Evolutionary conservation across 768 basidiomycete species (phyloP).

Genomic region (Pulveroboletus ravenelii): DNA sequence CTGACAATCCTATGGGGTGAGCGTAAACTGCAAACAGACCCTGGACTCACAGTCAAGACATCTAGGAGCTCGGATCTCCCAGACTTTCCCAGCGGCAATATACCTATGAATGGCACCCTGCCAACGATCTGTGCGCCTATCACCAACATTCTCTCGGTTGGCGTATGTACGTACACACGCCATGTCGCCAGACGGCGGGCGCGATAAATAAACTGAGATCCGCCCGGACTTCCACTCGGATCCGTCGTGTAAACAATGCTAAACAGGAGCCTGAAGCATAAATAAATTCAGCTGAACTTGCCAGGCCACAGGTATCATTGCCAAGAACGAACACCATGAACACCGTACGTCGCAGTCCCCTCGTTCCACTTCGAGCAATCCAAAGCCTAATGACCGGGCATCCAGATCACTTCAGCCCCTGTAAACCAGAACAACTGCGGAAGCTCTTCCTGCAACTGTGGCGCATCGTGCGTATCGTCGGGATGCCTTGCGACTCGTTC

Average conservation of each 20-base stretch:
- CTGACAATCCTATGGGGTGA: too few relatives aligned
- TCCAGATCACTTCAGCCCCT: conserved; percentile 1
- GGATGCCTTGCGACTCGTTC: background rate
- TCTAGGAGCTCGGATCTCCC: too few relatives aligned
- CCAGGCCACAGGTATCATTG: background rate
- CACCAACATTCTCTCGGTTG: too few relatives aligned
- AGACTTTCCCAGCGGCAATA: too few relatives aligned
- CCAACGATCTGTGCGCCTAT: too few relatives aligned
- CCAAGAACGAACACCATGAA: conserved; percentile 5
- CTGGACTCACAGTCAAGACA: too few relatives aligned
- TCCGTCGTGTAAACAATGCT: background rate
- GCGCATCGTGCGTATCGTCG: background rate
- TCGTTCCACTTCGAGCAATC: background rate
- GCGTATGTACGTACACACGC: too few relatives aligned
- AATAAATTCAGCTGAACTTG: background rate
- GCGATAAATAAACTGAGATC: too few relatives aligned
- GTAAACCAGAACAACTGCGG: conserved; percentile 10
- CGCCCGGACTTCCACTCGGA: background rate
- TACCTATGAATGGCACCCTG: too few relatives aligned
- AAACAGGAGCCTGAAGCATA: background rate
- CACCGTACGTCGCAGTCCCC: background rate
- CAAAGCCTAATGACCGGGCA: background rate
- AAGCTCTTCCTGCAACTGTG: background rate
- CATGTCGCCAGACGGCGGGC: too few relatives aligned
- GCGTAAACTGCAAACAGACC: too few relatives aligned